Percentiles rank a stretch among this genome's conserved stretches.
Conservation (phyloP, 1,284 basidiomycete genomes). For the Vanrija pseudolonga region DNA sequence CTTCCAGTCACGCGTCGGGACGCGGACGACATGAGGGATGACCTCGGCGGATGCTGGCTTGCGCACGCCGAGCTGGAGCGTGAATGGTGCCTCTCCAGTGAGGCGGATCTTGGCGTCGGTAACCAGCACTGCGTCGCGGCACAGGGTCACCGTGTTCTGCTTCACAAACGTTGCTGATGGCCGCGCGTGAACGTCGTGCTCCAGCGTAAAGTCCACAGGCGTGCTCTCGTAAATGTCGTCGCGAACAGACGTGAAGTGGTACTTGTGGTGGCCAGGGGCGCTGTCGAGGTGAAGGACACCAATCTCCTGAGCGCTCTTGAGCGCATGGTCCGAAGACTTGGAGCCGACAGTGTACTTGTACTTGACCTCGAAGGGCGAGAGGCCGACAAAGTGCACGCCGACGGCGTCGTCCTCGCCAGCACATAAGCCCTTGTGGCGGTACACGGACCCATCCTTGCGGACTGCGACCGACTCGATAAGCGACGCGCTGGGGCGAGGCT, state of each 20-base stretch:
- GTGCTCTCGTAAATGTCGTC: constrained; percentile 68
- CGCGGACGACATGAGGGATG: constrained; percentile 59
- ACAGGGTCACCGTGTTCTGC: constrained; percentile 65
- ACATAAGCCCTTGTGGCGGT: constrained; percentile 69
- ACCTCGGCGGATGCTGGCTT: constrained; percentile 66
- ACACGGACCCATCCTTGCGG: constrained; percentile 61
- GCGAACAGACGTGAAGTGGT: constrained; percentile 81
- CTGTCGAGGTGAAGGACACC: constrained; percentile 81
- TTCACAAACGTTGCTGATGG: constrained; percentile 74
- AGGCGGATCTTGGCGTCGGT: constrained; percentile 61
- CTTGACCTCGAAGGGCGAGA: constrained; percentile 76
- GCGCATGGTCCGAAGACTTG: constrained; percentile 63
- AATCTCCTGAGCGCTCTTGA: constrained; percentile 78
- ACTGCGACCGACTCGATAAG: constrained; percentile 39
- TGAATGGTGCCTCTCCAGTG: constrained; percentile 87
- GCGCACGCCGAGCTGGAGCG: constrained; percentile 67
- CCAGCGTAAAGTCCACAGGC: constrained; percentile 59
- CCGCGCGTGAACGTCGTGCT: constrained; percentile 73
- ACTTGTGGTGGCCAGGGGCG: constrained; percentile 74
- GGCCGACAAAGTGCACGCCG: constrained; percentile 71
- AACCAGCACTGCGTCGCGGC: constrained; percentile 56
- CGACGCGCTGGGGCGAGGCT: constrained; percentile 35
- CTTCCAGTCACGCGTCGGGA: constrained; percentile 66
- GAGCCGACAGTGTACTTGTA: constrained; percentile 46
- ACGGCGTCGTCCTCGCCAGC: constrained; percentile 73